These are phyloP conservation scores for Leccinum ponderosum DNA, from an alignment of 1,284 basidiomycete species.

Conservation along the genomic window DNA sequence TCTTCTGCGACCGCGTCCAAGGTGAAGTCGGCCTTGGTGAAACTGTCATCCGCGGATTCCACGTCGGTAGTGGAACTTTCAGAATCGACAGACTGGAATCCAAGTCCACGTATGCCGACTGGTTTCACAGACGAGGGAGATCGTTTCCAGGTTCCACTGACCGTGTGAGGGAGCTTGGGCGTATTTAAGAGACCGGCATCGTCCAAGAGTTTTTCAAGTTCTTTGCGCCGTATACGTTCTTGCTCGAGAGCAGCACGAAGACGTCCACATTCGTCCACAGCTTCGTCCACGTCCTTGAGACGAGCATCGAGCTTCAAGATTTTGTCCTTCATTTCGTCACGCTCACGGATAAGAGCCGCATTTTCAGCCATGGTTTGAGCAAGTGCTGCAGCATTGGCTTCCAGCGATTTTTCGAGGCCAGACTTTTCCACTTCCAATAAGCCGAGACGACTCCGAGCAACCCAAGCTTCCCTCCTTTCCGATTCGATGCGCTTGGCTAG, in stretches of 20 bases:
- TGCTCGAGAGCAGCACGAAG: constrained; percentile 37
- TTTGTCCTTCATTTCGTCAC: constrained; percentile 36
- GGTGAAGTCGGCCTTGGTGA: constrained; percentile 40
- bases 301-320: constrained; percentile 35
- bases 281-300: constrained; percentile 30
- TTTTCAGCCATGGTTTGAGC: constrained; percentile 37
- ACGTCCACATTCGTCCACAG: constrained; percentile 36
- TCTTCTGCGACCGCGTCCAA: constrained; percentile 60
- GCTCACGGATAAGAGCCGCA: constrained; percentile 33
- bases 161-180: constrained; percentile 22
- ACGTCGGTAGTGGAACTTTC: constrained; percentile 63
- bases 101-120: constrained; percentile 40
- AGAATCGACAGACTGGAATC: constrained; percentile 65
- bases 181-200: constrained; percentile 35
- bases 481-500: constrained; percentile 64
- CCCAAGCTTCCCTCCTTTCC: constrained; percentile 75
- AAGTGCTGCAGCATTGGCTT: constrained; percentile 40
- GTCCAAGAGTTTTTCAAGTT: constrained; percentile 47
- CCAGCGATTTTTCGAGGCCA: constrained; percentile 47
- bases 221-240: constrained; percentile 39
- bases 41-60: constrained; percentile 50
- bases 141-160: constrained; percentile 16
- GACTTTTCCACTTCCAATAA: constrained; percentile 66
- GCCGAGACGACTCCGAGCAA: constrained; percentile 63
- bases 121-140: constrained; percentile 14